A percentile compares a stretch with the other conserved stretches of the same genome.
Evolutionary conservation across 2,329 filamentous ascomycete genomes (phyloP).

Genomic region (Rhynchosporium secalis): DNA sequence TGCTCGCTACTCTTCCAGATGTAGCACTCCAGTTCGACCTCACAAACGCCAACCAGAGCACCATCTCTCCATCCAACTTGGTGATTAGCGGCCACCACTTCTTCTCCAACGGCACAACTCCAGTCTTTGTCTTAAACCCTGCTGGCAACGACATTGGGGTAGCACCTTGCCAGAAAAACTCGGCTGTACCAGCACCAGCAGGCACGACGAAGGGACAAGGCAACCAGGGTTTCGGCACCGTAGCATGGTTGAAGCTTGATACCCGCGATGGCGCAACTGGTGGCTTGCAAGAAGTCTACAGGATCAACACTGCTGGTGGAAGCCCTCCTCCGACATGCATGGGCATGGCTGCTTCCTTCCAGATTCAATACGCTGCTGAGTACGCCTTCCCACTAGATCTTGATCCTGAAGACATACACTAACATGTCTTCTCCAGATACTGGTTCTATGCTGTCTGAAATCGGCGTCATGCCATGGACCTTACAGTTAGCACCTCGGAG

Average conservation of each 20-base stretch:
- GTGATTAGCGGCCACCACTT: slow-evolving; percentile 75
- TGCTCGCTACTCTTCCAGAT: slow-evolving; percentile 63
- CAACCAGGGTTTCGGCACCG: slow-evolving; percentile 63
- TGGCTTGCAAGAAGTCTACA: slow-evolving; percentile 73
- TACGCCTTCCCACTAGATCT: slow-evolving; percentile 56
- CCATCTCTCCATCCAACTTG: slow-evolving; percentile 59
- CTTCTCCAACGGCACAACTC: slow-evolving; percentile 69
- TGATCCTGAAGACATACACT: slow-evolving; percentile 9
- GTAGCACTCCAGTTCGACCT: slow-evolving; percentile 69
- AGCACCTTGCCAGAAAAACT: slow-evolving; percentile 62
- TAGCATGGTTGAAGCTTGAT: slow-evolving; percentile 77
- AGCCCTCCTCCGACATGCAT: slow-evolving; percentile 71
- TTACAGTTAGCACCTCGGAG: background rate
- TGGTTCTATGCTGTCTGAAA: slow-evolving; percentile 35
- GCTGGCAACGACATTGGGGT: slow-evolving; percentile 56
- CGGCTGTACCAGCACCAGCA: slow-evolving; percentile 60
- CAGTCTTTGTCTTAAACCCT: slow-evolving; percentile 78
- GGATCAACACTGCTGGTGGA: slow-evolving; percentile 82
- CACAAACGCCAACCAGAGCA: slow-evolving; percentile 40
- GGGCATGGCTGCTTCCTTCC: slow-evolving; percentile 62
- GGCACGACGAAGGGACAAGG: slow-evolving; percentile 58
- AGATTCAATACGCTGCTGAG: slow-evolving; percentile 79
- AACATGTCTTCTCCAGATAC: slow-evolving; percentile 30
- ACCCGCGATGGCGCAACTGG: slow-evolving; percentile 56
- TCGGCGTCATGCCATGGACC: background rate